phyloP scores from a whole-genome alignment of 345 rosid genomes.

The Angophora floribunda region DNA sequence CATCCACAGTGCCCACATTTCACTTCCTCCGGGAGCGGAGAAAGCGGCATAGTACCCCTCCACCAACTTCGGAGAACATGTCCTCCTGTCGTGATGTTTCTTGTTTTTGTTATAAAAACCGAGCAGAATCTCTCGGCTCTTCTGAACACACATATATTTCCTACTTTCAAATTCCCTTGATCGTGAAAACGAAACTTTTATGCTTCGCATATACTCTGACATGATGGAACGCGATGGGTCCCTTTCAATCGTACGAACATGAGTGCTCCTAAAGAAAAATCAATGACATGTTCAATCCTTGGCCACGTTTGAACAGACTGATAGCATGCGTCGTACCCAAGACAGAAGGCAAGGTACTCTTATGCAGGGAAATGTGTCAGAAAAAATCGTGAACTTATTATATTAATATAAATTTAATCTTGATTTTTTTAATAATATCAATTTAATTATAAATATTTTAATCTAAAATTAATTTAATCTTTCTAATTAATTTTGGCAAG shows the following conservation, averaged over 20 bases:
- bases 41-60: neutral
- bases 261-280: neutral
- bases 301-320: neutral
- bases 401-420: too few relatives aligned
- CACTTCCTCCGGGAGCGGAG: neutral
- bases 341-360: neutral
- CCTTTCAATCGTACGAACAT: neutral
- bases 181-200: neutral
- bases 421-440: too few relatives aligned
- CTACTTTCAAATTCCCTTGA: neutral
- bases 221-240: neutral
- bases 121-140: neutral
- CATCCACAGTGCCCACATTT: neutral
- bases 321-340: neutral
- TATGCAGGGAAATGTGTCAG: neutral
- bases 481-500: rapidly evolving
- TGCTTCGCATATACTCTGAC: neutral
- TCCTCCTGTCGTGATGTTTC: neutral
- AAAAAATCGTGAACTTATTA: too few relatives aligned
- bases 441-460: too few relatives aligned
- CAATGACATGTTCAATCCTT: neutral
- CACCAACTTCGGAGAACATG: neutral
- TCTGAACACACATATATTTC: neutral
- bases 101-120: neutral
- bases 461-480: rapidly evolving